These are phyloP conservation scores for Ploettnerulaceae sp. DNA, from an alignment of 2,329 filamentous ascomycete species.

Conservation along the genomic window DNA sequence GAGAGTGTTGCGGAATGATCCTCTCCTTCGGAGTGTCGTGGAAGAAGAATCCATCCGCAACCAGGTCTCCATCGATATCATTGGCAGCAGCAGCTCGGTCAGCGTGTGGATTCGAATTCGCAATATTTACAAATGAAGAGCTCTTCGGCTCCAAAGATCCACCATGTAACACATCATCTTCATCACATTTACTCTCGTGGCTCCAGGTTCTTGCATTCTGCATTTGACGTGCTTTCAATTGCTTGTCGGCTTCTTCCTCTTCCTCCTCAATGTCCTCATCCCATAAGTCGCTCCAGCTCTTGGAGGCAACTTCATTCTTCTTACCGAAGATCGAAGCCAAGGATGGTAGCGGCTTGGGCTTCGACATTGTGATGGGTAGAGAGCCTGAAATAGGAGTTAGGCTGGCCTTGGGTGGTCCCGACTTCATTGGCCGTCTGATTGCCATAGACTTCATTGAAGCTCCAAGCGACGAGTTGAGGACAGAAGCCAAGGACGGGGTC, in stretches of 20 bases:
- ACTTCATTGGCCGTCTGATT: slow-evolving; percentile 44
- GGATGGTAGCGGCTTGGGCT: slow-evolving; percentile 59
- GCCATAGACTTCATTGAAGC: slow-evolving; percentile 73
- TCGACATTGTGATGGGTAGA: slow-evolving; percentile 73
- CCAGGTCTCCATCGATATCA: slow-evolving; percentile 59
- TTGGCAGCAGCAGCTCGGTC: slow-evolving; percentile 36
- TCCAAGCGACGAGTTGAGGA: slow-evolving; percentile 76
- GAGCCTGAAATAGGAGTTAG: slow-evolving; percentile 61
- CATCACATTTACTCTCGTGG: slow-evolving; percentile 47
- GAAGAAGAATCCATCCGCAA: slow-evolving; percentile 68
- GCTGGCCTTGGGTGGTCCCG: slow-evolving; percentile 46
- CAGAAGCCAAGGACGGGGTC: slow-evolving; percentile 77
- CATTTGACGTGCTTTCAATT: slow-evolving; percentile 52
- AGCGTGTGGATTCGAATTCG: slow-evolving; percentile 37
- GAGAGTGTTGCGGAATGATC: slow-evolving; percentile 35
- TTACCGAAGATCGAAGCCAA: slow-evolving; percentile 72
- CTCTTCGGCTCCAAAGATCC: slow-evolving; percentile 50
- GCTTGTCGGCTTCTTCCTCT: slow-evolving; percentile 59
- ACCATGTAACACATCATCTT: slow-evolving; percentile 44
- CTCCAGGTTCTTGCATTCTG: slow-evolving; percentile 76
- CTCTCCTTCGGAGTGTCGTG: slow-evolving; percentile 52
- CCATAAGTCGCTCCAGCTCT: slow-evolving; percentile 99
- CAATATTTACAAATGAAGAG: slow-evolving; percentile 46
- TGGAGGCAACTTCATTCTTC: slow-evolving; percentile 75
- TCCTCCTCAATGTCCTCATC: slow-evolving; percentile 83